Percentiles rank a stretch among this genome's conserved stretches.
These are phyloP conservation scores for Melocanna baccifera DNA, from an alignment of 176 grass and related monocot species.

Conservation along the genomic window DNA sequence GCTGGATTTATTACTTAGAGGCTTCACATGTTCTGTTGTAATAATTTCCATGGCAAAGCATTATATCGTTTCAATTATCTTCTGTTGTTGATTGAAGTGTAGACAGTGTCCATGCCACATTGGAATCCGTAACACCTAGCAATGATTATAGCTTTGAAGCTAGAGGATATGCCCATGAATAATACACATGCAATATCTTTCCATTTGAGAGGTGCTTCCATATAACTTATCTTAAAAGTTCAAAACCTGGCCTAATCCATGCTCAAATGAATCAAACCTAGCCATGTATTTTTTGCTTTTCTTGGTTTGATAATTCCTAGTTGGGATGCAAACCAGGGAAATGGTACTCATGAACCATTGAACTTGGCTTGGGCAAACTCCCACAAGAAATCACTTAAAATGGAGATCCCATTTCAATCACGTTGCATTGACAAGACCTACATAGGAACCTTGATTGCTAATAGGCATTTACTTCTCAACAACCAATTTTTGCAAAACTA, in stretches of 20 bases:
- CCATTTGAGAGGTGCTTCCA: neutral
- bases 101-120: neutral
- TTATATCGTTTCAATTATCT: neutral
- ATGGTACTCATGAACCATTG: neutral
- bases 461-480: neutral
- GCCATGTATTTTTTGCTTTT: neutral
- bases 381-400: neutral
- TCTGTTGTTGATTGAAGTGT: constrained; percentile 19
- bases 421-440: neutral
- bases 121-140: neutral
- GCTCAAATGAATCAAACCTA: neutral
- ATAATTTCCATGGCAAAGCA: neutral
- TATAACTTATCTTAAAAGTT: neutral
- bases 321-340: neutral
- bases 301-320: constrained; percentile 9
- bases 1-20: neutral
- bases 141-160: neutral
- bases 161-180: neutral
- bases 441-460: neutral
- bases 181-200: neutral
- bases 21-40: neutral
- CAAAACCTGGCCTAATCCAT: neutral
- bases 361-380: constrained; percentile 1
- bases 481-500: neutral
- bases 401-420: neutral